Base-by-base conservation (phyloP, 768 basidiomycete genomes). In the Auriculariales sp. region DNA sequence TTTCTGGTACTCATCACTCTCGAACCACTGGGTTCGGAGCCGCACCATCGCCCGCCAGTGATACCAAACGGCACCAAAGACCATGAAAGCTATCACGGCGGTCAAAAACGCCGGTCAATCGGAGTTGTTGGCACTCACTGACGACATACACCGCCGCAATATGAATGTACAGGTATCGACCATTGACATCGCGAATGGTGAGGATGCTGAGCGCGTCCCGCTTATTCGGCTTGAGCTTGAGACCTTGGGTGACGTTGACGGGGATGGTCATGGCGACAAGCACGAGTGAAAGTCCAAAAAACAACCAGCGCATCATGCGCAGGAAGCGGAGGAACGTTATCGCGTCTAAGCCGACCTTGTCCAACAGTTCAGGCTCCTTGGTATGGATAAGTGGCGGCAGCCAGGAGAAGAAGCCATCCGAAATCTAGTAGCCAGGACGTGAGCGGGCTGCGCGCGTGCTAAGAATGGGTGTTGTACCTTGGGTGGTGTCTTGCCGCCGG, bases 321-420 rank as follows among this genome's bases (percentile, higher is more conserved):
- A 85, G 75, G 64, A 98, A 97, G 25, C 94, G 83, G 22, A 99
- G 76, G 64, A 84, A 99, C 22, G 84, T 76, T 45, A 92, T 88
- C 0, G 93, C 94, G 59, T 99, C 95, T 9, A 95, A 78, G 25
- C 94, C 94, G 63, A 88, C 69, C 62, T 85, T 86, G 56, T 86
- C 81, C 27, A 94, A 69, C 29, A 95, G 77, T 54, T 91, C 85
- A n/a, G 86, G 80, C 61, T 97, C 92, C 59, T 82, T 83, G 24
- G 84, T 81, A 54, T 79, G 76, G 30, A 89, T 59, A 33, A 97
- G 75, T 1, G 92, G 92, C 6, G 83, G 80, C 0, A 97, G 68
- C 94, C 94, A 99, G 54, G 89, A 87, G 45, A 90, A 76, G 42
- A 94, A 62, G 1, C 83, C 81, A 62, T 85, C 81, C 32, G 81